These are phyloP conservation scores for Starmerella geochares DNA, from an alignment of 805 yeast species.

Conservation along the genomic window DNA sequence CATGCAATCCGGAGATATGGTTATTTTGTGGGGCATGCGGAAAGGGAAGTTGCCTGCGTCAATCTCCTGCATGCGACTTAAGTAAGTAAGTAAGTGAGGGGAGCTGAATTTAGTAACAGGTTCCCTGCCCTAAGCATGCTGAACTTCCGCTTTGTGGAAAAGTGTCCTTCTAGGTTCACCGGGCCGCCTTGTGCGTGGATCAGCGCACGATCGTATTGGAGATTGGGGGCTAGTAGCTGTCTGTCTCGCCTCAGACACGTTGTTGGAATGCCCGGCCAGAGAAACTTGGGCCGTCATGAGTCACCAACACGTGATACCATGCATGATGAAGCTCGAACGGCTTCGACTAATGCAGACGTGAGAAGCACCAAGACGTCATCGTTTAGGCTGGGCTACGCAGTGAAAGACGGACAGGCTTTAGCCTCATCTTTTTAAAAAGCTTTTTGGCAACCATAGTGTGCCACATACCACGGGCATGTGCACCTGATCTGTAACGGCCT, in stretches of 20 bases:
- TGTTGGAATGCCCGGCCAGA: too few relatives aligned
- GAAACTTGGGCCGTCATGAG: neutral
- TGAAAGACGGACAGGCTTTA: too few relatives aligned
- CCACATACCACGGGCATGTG: too few relatives aligned
- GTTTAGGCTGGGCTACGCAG: neutral
- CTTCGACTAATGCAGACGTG: neutral
- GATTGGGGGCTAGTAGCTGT: too few relatives aligned
- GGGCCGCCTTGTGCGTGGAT: too few relatives aligned
- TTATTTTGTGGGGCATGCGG: neutral
- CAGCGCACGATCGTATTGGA: too few relatives aligned
- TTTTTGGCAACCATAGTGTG: too few relatives aligned
- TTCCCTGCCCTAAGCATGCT: neutral
- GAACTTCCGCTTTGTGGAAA: neutral
- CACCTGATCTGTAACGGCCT: too few relatives aligned
- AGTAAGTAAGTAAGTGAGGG: neutral
- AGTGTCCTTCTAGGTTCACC: too few relatives aligned
- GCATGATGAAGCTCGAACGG: neutral
- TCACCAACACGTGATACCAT: neutral
- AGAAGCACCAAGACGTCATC: neutral
- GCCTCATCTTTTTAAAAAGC: too few relatives aligned
- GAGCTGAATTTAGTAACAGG: neutral
- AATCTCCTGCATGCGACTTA: neutral
- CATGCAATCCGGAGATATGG: neutral
- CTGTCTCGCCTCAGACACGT: too few relatives aligned
- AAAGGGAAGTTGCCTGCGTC: neutral